These are phyloP conservation scores for Pelargonium citronellum DNA, from an alignment of 441 rosid genomes.

Conservation along the genomic window DNA sequence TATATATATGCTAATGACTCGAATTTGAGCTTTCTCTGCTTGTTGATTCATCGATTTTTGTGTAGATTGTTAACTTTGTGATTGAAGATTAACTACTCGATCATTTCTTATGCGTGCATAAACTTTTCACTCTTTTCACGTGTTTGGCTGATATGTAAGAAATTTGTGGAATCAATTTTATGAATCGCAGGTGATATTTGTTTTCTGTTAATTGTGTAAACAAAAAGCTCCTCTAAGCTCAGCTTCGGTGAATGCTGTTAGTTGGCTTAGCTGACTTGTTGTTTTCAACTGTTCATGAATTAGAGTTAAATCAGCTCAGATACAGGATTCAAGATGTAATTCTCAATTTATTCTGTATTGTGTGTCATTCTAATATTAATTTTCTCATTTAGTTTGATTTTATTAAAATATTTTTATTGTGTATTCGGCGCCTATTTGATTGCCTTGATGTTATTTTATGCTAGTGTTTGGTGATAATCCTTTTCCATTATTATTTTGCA, in stretches of 20 bases:
- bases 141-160: slow-evolving; percentile 14
- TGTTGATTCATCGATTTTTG: not conserved
- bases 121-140: not conserved
- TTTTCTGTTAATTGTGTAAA: not conserved
- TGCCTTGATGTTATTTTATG: not conserved
- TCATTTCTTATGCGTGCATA: not conserved
- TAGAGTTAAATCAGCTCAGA: not conserved
- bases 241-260: not conserved
- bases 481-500: slow-evolving; percentile 22
- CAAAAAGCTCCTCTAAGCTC: not conserved
- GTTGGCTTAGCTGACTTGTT: not conserved
- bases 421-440: not conserved
- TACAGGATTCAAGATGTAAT: not conserved
- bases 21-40: slow-evolving; percentile 3
- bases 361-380: slow-evolving; percentile 7
- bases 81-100: not conserved
- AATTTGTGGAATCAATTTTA: not conserved
- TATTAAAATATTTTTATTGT: not conserved
- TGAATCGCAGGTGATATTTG: not conserved
- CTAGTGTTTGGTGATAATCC: not conserved
- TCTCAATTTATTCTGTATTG: not conserved
- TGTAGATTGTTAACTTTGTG: too few species aligned
- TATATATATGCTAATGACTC: slow-evolving; percentile 22
- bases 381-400: not conserved
- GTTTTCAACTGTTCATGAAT: not conserved